A percentile compares a stretch with the other conserved stretches of the same genome.
phyloP scores from a whole-genome alignment of 768 basidiomycete species.

The Boletus rubroflammeus region DNA sequence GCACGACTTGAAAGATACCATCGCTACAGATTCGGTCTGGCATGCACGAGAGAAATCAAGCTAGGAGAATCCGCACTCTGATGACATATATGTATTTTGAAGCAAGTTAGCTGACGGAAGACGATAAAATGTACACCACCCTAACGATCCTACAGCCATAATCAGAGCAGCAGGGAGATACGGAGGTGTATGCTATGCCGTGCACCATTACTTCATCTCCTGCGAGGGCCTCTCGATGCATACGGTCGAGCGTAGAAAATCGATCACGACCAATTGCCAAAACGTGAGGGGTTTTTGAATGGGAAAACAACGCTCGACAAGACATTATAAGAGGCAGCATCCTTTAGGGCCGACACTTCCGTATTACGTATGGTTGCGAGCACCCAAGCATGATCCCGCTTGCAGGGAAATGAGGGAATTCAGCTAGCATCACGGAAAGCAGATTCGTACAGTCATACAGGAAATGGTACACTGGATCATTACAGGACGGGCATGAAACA shows the following conservation, averaged over 20 bases:
- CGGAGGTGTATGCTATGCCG: conserved; percentile 84
- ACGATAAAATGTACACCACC: conserved; percentile 66
- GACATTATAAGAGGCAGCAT: not conserved
- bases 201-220: conserved; percentile 89
- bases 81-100: not conserved
- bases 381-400: not conserved
- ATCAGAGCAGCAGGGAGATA: conserved; percentile 68
- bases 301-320: not conserved
- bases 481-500: not conserved
- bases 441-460: not conserved
- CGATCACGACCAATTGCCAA: conserved; percentile 43
- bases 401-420: not conserved
- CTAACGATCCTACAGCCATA: conserved; percentile 77
- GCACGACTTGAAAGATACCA: not conserved
- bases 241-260: conserved; percentile 36
- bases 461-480: not conserved
- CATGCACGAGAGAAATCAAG: not conserved
- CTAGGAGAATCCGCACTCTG: too few species aligned
- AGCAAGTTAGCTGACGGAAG: not conserved
- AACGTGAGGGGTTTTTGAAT: conserved; percentile 40
- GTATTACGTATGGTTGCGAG: too few species aligned
- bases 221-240: conserved; percentile 67
- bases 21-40: not conserved
- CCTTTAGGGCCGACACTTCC: conserved; percentile 37
- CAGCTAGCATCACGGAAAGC: not conserved